Conservation (phyloP, 257 asterid species). For the Solanum medicagineum region DNA sequence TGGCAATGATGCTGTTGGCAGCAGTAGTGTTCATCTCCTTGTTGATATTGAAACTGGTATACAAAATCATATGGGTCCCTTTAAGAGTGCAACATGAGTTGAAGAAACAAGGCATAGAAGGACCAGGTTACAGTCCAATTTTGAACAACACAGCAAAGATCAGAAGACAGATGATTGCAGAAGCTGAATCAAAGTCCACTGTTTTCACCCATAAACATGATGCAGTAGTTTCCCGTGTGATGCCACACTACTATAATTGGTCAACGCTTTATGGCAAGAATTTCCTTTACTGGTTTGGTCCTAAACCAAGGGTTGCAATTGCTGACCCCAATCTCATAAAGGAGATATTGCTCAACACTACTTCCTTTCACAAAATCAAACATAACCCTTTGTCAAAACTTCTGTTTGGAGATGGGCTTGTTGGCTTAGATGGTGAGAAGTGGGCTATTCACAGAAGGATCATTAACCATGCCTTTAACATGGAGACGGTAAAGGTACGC, state of each 20-base stretch:
- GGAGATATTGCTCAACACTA: slow-evolving; percentile 15
- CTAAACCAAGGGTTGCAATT: slow-evolving; percentile 26
- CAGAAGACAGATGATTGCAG: slow-evolving; percentile 20
- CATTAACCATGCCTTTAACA: slow-evolving; percentile 19
- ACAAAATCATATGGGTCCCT: neutral
- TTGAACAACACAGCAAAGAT: slow-evolving; percentile 26
- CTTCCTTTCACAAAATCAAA: neutral
- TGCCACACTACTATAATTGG: slow-evolving; percentile 37
- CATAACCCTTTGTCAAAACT: slow-evolving; percentile 22
- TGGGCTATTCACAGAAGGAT: slow-evolving; percentile 30
- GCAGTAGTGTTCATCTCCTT: neutral
- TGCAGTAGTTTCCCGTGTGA: slow-evolving; percentile 17
- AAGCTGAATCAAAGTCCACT: slow-evolving; percentile 20
- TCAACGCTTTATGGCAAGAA: slow-evolving; percentile 27
- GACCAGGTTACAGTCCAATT: slow-evolving; percentile 27
- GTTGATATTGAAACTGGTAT: neutral
- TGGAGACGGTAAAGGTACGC: slow-evolving; percentile 27
- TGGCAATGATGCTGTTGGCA: neutral
- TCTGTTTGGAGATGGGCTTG: slow-evolving; percentile 33
- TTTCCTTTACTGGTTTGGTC: slow-evolving; percentile 38
- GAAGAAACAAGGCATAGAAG: slow-evolving; percentile 25
- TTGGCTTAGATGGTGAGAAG: slow-evolving; percentile 19
- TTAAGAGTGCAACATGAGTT: slow-evolving; percentile 16
- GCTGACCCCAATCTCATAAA: slow-evolving; percentile 27
- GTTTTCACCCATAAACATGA: slow-evolving; percentile 11